Evolutionary conservation across 2,329 filamentous ascomycete species (phyloP).

Genomic region (Fusarium tricinctum): DNA sequence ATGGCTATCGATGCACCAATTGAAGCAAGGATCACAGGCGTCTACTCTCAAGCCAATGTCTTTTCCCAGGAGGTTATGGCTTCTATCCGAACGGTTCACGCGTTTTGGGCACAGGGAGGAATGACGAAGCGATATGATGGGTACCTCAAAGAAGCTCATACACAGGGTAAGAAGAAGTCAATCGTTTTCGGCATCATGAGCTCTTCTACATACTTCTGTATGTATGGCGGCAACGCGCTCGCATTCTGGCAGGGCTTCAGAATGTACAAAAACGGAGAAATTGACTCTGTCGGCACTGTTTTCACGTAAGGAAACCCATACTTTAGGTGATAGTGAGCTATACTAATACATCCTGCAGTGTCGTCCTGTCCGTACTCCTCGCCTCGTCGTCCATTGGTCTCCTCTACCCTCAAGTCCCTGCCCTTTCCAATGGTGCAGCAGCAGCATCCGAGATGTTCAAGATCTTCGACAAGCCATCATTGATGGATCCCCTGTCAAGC

Average conservation of each 20-base stretch:
- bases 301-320: constrained; percentile 51
- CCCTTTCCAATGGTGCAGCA: constrained; percentile 30
- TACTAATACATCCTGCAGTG: background rate
- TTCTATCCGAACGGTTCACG: constrained; percentile 57
- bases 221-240: constrained; percentile 58
- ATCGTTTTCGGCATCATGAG: constrained; percentile 55
- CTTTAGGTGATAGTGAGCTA: fast-evolving
- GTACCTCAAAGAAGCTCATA: constrained; percentile 54
- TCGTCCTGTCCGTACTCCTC: constrained; percentile 35
- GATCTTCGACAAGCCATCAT: constrained; percentile 30
- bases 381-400: constrained; percentile 26
- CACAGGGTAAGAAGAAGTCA: constrained; percentile 55
- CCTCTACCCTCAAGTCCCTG: constrained; percentile 33
- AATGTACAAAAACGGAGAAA: constrained; percentile 54
- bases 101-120: constrained; percentile 58
- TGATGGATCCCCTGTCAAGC: constrained; percentile 23
- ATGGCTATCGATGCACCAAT: constrained; percentile 47
- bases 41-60: constrained; percentile 49
- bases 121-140: constrained; percentile 55
- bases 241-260: constrained; percentile 61
- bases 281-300: constrained; percentile 55
- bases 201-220: constrained; percentile 55
- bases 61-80: constrained; percentile 55
- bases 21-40: constrained; percentile 52
- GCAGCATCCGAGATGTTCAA: constrained; percentile 35